Percentiles rank a stretch among this genome's conserved stretches.
phyloP scores from a whole-genome alignment of 805 yeast genomes.

The Schizosaccharomyces japonicus region DNA sequence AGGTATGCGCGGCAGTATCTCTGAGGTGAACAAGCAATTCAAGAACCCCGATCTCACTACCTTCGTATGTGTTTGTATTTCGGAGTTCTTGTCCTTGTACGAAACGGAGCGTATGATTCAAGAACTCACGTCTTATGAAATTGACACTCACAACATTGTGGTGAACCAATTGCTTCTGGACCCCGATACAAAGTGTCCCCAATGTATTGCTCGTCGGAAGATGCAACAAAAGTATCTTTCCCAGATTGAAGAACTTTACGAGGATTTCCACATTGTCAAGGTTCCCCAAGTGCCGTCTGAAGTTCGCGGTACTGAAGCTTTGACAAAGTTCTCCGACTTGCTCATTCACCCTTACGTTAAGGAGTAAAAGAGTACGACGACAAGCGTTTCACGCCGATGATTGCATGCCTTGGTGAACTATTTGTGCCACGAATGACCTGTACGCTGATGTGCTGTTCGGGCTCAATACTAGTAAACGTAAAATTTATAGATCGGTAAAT shows the following conservation, averaged over 20 bases:
- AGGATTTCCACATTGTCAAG: conserved; percentile 79
- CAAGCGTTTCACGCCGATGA: no score
- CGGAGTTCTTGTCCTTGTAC: conserved; percentile 83
- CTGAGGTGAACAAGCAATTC: conserved; percentile 81
- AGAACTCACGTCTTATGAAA: conserved; percentile 77
- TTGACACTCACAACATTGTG: conserved; percentile 90
- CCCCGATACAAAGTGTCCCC: conserved; percentile 56
- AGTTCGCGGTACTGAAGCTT: conserved; percentile 74
- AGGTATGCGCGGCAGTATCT: conserved; percentile 56
- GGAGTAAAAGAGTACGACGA: no score
- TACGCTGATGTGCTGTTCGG: no score
- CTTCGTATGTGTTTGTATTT: conserved; percentile 79
- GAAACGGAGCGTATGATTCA: conserved; percentile 96
- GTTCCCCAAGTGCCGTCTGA: conserved; percentile 89
- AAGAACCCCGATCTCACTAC: conserved; percentile 91
- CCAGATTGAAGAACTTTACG: conserved; percentile 79
- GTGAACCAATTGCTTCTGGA: conserved; percentile 72
- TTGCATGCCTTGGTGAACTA: no score
- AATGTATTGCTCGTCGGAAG: conserved; percentile 80
- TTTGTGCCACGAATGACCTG: no score
- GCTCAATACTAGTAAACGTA: no score
- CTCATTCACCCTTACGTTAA: conserved; percentile 21
- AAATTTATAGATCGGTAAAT: no score
- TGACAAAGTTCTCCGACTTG: conserved; percentile 62
- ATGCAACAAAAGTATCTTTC: conserved; percentile 89